phyloP scores from a whole-genome alignment of 495 filamentous ascomycete genomes.

The Penicillium parvum region DNA sequence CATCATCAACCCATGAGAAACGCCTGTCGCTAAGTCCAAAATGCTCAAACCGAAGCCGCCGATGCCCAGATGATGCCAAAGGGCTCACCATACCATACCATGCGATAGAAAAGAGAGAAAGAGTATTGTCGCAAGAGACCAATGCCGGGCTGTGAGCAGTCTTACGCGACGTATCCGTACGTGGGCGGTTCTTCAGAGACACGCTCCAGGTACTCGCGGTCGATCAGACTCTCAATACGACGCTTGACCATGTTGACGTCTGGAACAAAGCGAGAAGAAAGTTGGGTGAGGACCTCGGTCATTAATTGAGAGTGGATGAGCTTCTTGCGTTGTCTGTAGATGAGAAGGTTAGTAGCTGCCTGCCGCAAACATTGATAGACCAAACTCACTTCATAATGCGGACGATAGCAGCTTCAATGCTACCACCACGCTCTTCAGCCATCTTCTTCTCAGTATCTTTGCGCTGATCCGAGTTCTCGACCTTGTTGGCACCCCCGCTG shows the following conservation, averaged over 20 bases:
- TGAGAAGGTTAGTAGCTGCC: slow-evolving; percentile 11
- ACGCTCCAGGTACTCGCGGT: slow-evolving; percentile 90
- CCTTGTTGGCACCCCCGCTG: slow-evolving; percentile 62
- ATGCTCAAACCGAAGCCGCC: no score
- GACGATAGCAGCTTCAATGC: slow-evolving; percentile 87
- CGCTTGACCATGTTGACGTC: slow-evolving; percentile 90
- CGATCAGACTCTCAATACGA: slow-evolving; percentile 88
- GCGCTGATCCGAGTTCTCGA: slow-evolving; percentile 79
- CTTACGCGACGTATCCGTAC: slow-evolving; percentile 72
- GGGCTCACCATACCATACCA: background rate
- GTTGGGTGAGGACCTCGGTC: slow-evolving; percentile 76
- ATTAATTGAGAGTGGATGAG: slow-evolving; percentile 77
- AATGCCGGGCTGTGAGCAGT: background rate
- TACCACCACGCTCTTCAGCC: slow-evolving; percentile 68
- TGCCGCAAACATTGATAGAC: background rate
- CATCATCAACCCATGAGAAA: slow-evolving; percentile 7
- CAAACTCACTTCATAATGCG: slow-evolving; percentile 87
- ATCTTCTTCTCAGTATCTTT: slow-evolving; percentile 86
- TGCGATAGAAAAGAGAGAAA: slow-evolving; percentile 1
- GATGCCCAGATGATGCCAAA: no score
- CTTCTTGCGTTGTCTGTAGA: slow-evolving; percentile 77
- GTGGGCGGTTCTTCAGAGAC: slow-evolving; percentile 65
- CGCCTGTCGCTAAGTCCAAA: slow-evolving; percentile 30
- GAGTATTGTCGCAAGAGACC: background rate
- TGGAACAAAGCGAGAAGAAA: slow-evolving; percentile 76